Evolutionary conservation across 2,329 filamentous ascomycete species (phyloP).

Genomic region (Dothistroma septosporum): DNA sequence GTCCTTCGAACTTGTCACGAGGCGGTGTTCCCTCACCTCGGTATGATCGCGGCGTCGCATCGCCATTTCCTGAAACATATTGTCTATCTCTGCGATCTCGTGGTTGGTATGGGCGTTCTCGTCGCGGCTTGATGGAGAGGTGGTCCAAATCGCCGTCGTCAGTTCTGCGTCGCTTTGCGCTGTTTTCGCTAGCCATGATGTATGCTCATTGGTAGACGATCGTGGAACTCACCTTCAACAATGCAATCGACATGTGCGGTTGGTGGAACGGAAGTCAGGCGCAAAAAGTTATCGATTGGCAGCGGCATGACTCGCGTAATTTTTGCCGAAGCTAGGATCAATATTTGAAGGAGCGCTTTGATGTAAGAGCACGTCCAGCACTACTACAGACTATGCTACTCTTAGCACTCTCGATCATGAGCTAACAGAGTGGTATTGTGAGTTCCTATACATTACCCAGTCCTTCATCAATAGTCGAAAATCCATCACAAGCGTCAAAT

Average conservation of each 20-base stretch:
- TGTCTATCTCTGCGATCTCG: constrained; percentile 27
- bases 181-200: constrained; percentile 9
- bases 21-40: constrained; percentile 34
- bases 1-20: constrained; percentile 58
- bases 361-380: not conserved
- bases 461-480: not conserved
- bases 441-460: not conserved
- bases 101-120: constrained; percentile 40
- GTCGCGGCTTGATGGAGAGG: constrained; percentile 39
- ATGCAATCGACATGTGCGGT: not conserved
- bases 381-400: not conserved
- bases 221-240: not conserved
- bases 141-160: constrained; percentile 50
- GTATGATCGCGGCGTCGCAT: constrained; percentile 13
- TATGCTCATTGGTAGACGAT: not conserved
- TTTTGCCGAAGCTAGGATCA: not conserved
- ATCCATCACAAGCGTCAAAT: not conserved
- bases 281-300: not conserved
- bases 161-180: constrained; percentile 22
- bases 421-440: not conserved
- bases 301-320: not conserved
- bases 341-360: not conserved
- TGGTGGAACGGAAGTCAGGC: not conserved
- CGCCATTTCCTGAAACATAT: not conserved
- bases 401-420: not conserved